phyloP scores from a whole-genome alignment of 2,329 filamentous ascomycete species.

The Ophiognomonia clavigignenti-juglandacearum region DNA sequence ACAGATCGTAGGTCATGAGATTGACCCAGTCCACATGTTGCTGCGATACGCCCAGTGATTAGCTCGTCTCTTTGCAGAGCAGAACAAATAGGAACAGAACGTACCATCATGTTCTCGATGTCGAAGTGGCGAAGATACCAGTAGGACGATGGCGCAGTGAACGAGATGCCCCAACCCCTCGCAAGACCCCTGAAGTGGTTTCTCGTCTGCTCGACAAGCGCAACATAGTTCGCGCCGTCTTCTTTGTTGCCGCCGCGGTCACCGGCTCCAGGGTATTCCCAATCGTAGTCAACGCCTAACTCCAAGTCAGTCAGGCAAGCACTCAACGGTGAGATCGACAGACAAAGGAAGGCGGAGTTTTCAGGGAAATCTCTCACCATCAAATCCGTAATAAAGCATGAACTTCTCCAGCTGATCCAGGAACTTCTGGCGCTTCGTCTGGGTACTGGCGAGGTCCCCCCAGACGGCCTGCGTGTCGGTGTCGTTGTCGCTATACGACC shows the following conservation, averaged over 20 bases:
- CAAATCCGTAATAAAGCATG: conserved; percentile 22
- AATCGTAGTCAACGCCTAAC: too few relatives aligned
- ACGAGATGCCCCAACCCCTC: neutral
- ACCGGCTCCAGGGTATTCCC: conserved; percentile 26
- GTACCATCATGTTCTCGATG: conserved; percentile 1
- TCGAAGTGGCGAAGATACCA: conserved; percentile 19
- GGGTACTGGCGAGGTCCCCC: conserved; percentile 21
- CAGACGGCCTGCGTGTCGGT: conserved; percentile 26
- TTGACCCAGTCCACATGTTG: neutral
- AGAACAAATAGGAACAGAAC: too few relatives aligned
- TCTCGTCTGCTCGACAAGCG: conserved; percentile 20
- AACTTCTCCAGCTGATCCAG: conserved; percentile 19
- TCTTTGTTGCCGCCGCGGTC: conserved; percentile 22
- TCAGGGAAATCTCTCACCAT: too few relatives aligned
- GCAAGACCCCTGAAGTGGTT: neutral
- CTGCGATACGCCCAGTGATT: too few relatives aligned
- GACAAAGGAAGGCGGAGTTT: too few relatives aligned
- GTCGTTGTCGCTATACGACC: conserved; percentile 18
- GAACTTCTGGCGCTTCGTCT: conserved; percentile 17
- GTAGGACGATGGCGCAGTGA: conserved; percentile 16
- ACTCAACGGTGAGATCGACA: too few relatives aligned
- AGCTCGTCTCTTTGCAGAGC: too few relatives aligned
- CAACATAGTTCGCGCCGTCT: conserved; percentile 22
- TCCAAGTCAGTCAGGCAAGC: too few relatives aligned
- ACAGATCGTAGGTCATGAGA: conserved; percentile 1